Base-by-base conservation (phyloP, 2,329 filamentous ascomycete species). In the Periconia sp. region DNA sequence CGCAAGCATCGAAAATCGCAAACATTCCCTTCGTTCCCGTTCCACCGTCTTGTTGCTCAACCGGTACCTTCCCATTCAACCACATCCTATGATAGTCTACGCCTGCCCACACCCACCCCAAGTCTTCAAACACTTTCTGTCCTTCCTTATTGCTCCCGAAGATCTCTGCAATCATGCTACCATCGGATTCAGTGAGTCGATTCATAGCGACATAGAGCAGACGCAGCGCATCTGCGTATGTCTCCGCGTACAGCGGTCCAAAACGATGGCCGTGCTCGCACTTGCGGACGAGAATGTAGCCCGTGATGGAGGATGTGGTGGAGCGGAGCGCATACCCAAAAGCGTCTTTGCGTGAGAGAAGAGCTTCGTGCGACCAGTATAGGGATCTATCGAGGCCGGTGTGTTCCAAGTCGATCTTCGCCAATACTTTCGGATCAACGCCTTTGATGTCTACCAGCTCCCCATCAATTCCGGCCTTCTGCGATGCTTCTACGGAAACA, bases 51-150 rank as follows among this genome's bases (percentile, higher is more conserved):
- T 46, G 40, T 43, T 71, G 68, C 38, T 63, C 65, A 5, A 44
- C 38, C 6, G 68, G 61, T 9, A 63, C 60, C 16, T 54, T 54
- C 0, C 59, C 65, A 32, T 62, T 39, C 9, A 65, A 36, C 69
- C 69, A 71, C 69, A 72, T 73, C 15, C 69, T 61, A 52, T 68
- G 55, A 48, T 67, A 71, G 23, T 66, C 57, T 5, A 70, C 28
- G 5, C 58, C 63, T 10, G 45, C 47, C 22, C 44, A 50, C 16
- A 42, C 37, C 63, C 65, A 72, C 5, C 67, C 68, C 6, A 66
- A 34, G 3, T 62, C 52, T 29, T 68, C 56, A 40, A 73, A 70
- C 8, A 69, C 40, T 24, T 49, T 53, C 23, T 50, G 43, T 1
- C 59, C 66, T 1, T 54, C 34, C 2, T 47, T 18, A 55, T 72